These are phyloP conservation scores for Phytomonas sp. DNA, from an alignment of 208 protist genomes.

Conservation along the genomic window DNA sequence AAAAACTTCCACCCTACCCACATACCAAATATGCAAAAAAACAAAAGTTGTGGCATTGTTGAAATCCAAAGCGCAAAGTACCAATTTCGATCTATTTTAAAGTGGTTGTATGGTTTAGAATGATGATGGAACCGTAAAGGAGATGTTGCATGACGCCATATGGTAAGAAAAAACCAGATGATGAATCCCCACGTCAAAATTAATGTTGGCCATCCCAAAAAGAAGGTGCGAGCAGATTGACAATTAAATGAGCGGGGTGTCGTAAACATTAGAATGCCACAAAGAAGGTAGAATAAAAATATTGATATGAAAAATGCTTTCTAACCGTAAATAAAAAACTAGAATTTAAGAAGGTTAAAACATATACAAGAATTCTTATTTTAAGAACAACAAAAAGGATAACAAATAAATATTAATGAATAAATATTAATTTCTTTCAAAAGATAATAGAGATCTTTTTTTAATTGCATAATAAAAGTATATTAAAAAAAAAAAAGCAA, in stretches of 20 bases:
- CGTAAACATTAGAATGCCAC: neutral
- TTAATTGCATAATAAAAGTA: too few relatives aligned
- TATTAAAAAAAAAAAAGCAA: conserved; percentile 4
- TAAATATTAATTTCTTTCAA: too few relatives aligned
- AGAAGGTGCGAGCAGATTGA: neutral
- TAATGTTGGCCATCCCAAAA: conserved; percentile 21
- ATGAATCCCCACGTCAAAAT: conserved; percentile 13
- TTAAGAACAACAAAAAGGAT: neutral
- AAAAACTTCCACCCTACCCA: conserved; percentile 31
- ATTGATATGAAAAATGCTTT: neutral
- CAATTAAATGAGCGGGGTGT: conserved; percentile 1
- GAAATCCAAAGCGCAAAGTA: conserved; percentile 20
- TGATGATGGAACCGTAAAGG: neutral
- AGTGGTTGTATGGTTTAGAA: neutral
- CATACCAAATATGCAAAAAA: conserved; percentile 21
- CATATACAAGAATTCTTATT: neutral
- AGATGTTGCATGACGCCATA: neutral
- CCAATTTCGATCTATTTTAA: conserved; percentile 7
- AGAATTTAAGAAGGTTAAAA: neutral
- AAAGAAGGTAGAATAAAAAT: neutral
- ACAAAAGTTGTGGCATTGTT: conserved; percentile 20
- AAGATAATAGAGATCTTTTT: too few relatives aligned
- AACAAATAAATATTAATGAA: conserved; percentile 2
- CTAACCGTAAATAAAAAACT: neutral
- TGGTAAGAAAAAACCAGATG: conserved; percentile 16